Percentiles rank a stretch among this genome's conserved stretches.
phyloP scores from a whole-genome alignment of 148 eudicot species.

The Talinum fruticosum region DNA sequence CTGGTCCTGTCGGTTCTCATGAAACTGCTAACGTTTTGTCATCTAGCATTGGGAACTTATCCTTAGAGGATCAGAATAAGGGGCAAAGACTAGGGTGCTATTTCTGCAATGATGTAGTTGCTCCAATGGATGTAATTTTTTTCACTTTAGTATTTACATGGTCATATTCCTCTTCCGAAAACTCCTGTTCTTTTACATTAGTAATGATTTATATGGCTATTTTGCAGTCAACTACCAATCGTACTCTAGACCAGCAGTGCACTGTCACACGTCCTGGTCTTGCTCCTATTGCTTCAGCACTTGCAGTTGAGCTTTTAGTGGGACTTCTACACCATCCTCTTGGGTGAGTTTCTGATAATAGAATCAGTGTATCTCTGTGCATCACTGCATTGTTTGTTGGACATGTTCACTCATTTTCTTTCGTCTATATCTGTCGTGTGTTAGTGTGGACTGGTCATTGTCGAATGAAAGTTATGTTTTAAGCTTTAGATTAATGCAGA shows the following conservation, averaged over 20 bases:
- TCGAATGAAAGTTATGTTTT: not conserved
- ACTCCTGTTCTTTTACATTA: not conserved
- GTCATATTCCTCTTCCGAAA: not conserved
- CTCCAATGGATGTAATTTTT: constrained; percentile 76
- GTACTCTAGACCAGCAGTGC: constrained; percentile 96
- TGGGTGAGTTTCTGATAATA: constrained; percentile 41
- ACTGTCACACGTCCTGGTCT: constrained; percentile 99
- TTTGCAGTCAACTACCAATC: constrained; percentile 83
- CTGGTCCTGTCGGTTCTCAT: constrained; percentile 49
- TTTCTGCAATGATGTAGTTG: constrained; percentile 96
- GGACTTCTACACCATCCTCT: constrained; percentile 85
- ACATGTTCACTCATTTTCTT: not conserved
- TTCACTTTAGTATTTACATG: not conserved
- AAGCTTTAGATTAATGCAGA: not conserved
- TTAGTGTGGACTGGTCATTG: not conserved
- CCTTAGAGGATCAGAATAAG: constrained; percentile 32
- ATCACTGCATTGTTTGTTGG: not conserved
- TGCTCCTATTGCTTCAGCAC: constrained; percentile 95
- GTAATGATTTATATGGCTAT: constrained; percentile 6
- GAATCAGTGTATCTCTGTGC: not conserved
- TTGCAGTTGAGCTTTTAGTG: constrained; percentile 92
- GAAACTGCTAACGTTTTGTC: constrained; percentile 33
- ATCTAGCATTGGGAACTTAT: constrained; percentile 43
- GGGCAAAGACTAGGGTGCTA: constrained; percentile 80
- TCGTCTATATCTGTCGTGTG: not conserved